A percentile compares a stretch with the other conserved stretches of the same genome.
Evolutionary conservation across 2,329 filamentous ascomycete species (phyloP).

Genomic region (Pezicula radicicola): DNA sequence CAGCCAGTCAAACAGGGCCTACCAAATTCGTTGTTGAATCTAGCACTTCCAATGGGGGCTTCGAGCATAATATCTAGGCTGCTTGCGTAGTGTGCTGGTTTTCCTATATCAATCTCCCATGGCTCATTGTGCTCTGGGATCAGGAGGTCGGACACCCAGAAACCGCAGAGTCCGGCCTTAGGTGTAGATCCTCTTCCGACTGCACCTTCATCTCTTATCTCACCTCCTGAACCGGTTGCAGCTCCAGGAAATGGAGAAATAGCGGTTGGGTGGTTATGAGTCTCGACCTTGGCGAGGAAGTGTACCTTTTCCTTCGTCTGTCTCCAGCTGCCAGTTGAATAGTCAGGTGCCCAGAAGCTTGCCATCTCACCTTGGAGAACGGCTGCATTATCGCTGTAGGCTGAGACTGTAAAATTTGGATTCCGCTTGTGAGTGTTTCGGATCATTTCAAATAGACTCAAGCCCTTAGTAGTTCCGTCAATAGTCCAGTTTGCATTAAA

Average conservation of each 20-base stretch:
- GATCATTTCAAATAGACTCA: constrained; percentile 94
- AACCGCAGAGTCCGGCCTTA: constrained; percentile 88
- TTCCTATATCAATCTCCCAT: constrained; percentile 91
- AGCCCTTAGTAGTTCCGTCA: constrained; percentile 75
- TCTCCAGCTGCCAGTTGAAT: constrained; percentile 82
- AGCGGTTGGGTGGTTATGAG: constrained; percentile 95
- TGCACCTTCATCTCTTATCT: constrained; percentile 92
- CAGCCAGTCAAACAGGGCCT: constrained; percentile 84
- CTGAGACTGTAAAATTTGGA: constrained; percentile 82
- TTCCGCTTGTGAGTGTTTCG: constrained; percentile 86
- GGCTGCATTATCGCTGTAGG: constrained; percentile 98
- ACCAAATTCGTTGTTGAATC: constrained; percentile 98
- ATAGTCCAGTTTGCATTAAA: constrained; percentile 98
- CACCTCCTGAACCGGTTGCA: constrained; percentile 91
- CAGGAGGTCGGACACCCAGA: constrained; percentile 90
- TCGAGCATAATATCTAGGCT: constrained; percentile 97
- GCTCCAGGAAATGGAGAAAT: constrained; percentile 92
- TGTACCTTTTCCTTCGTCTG: constrained; percentile 84
- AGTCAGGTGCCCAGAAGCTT: constrained; percentile 84
- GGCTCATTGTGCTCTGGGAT: constrained; percentile 81
- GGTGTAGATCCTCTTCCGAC: constrained; percentile 90
- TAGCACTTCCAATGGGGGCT: constrained; percentile 89
- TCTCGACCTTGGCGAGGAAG: constrained; percentile 92
- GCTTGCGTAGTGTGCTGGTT: constrained; percentile 87
- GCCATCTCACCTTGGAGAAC: constrained; percentile 73